Percentiles rank a stretch among this genome's conserved stretches.
Conservation (phyloP, 495 filamentous ascomycete genomes). For the Tuber melanosporum region DNA sequence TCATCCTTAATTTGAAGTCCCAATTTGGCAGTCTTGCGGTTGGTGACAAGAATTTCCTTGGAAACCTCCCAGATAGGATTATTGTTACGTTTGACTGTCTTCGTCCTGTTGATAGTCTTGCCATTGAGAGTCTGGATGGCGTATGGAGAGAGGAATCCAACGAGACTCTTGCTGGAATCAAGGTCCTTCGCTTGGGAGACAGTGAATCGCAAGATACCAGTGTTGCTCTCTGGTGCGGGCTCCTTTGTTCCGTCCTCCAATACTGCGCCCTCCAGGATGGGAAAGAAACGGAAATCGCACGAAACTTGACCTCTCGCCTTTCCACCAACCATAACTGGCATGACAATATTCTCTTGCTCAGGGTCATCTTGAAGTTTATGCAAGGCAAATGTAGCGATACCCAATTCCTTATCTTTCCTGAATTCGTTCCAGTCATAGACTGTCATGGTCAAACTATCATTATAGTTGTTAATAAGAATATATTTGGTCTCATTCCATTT, state of each 20-base stretch:
- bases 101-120: constrained; percentile 75
- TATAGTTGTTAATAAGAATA: constrained; percentile 82
- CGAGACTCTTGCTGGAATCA: constrained; percentile 78
- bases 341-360: constrained; percentile 73
- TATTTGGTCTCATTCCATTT: constrained; percentile 96
- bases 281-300: constrained; percentile 89
- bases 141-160: constrained; percentile 86
- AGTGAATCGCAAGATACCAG: constrained; percentile 85
- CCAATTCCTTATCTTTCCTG: constrained; percentile 94
- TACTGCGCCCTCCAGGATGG: constrained; percentile 67
- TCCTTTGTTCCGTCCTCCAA: constrained; percentile 69
- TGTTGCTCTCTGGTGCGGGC: constrained; percentile 79
- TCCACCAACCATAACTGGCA: constrained; percentile 79
- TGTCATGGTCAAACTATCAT: constrained; percentile 73
- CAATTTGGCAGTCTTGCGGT: constrained; percentile 79
- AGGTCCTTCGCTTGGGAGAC: constrained; percentile 94
- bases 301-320: constrained; percentile 72
- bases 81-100: constrained; percentile 91
- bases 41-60: constrained; percentile 89
- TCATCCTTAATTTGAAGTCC: constrained; percentile 94
- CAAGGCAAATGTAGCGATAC: constrained; percentile 72
- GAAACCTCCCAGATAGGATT: constrained; percentile 86
- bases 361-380: constrained; percentile 69
- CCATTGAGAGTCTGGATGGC: constrained; percentile 79
- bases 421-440: constrained; percentile 91